Percentiles rank a stretch among this genome's conserved stretches.
Evolutionary conservation across 2,329 filamentous ascomycete genomes (phyloP).

Genomic region (Nigrograna mackinnonii): DNA sequence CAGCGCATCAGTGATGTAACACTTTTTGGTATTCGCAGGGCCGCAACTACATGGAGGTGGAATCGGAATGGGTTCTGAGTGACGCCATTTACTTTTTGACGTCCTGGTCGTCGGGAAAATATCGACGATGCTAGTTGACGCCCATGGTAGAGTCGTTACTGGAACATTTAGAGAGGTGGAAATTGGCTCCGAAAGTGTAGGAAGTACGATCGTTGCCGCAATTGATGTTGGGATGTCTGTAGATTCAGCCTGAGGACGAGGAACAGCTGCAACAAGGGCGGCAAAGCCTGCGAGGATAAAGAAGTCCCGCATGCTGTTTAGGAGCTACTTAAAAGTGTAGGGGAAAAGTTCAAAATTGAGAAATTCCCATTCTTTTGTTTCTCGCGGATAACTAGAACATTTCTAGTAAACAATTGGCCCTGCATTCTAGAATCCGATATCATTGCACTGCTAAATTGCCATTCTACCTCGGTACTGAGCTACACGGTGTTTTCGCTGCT

Average conservation of each 20-base stretch:
- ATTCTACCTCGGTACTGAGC: no score
- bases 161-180: slow-evolving; percentile 29
- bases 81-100: slow-evolving; percentile 20
- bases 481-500: no score
- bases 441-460: no score
- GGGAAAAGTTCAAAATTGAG: no score
- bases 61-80: slow-evolving; percentile 55
- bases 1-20: no score
- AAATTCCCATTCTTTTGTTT: no score
- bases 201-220: slow-evolving; percentile 10
- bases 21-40: no score
- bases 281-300: slow-evolving; percentile 7
- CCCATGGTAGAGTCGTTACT: slow-evolving; percentile 13
- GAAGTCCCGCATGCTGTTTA: slow-evolving; percentile 14
- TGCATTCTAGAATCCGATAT: no score
- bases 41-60: no score
- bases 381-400: no score
- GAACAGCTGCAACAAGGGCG: slow-evolving; percentile 8
- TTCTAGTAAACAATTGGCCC: no score
- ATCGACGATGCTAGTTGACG: slow-evolving; percentile 7
- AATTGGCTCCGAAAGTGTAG: slow-evolving; percentile 16
- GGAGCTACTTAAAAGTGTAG: no score
- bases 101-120: slow-evolving; percentile 5
- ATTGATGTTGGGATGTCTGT: slow-evolving; percentile 6
- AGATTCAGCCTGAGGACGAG: slow-evolving; percentile 8